These are phyloP conservation scores for Musa beccarii DNA, from an alignment of 176 grass and related monocot genomes.

Conservation along the genomic window DNA sequence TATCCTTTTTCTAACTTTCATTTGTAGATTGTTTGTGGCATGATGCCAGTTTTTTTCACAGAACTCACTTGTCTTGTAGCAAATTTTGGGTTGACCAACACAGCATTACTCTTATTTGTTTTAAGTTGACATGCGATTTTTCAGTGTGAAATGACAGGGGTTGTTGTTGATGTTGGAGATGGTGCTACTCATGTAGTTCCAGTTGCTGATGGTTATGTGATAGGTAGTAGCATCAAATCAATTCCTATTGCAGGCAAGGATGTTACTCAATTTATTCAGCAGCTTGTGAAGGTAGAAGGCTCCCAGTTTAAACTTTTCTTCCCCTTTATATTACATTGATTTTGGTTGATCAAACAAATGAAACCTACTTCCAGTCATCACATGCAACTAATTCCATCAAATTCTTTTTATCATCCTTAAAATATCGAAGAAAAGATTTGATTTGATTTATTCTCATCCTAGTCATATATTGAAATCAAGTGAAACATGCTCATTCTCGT, in stretches of 20 bases:
- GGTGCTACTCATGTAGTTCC: conserved; percentile 95
- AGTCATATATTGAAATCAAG: conserved; percentile 1
- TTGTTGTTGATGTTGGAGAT: conserved; percentile 97
- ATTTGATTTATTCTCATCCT: not conserved
- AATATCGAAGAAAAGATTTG: not conserved
- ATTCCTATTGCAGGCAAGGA: conserved; percentile 96
- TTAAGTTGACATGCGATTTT: conserved; percentile 21
- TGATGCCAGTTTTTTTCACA: too few relatives aligned
- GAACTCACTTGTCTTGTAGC: too few relatives aligned
- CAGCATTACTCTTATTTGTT: not conserved
- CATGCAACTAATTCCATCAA: not conserved
- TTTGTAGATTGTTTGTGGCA: too few relatives aligned
- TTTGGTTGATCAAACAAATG: not conserved
- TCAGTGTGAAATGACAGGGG: conserved; percentile 99
- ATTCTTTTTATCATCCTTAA: not conserved
- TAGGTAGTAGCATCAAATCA: conserved; percentile 94
- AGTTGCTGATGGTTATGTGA: conserved; percentile 98
- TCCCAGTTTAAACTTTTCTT: not conserved
- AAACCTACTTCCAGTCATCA: not conserved
- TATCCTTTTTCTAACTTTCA: too few relatives aligned
- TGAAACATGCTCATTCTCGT: not conserved
- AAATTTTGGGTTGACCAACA: not conserved
- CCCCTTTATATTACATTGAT: not conserved
- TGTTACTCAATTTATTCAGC: conserved; percentile 94
- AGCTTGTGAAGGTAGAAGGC: conserved; percentile 70